Evolutionary conservation across 1,284 basidiomycete genomes (phyloP).

Genomic region (Leucoagaricus sp.): DNA sequence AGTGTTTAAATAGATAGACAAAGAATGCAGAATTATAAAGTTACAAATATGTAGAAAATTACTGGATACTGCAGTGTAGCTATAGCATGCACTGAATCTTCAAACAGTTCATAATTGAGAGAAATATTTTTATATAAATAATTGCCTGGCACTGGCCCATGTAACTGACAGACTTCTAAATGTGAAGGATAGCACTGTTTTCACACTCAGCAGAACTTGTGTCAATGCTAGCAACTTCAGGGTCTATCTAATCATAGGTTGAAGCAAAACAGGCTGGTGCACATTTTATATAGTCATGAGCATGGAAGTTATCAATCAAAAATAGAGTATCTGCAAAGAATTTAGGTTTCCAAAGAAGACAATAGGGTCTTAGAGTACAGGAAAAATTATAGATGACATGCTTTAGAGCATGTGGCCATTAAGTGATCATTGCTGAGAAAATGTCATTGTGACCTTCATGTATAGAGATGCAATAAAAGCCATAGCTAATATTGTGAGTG

Average conservation of each 20-base stretch:
- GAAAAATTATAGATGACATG: slow-evolving; percentile 33
- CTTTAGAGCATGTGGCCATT: too few species aligned
- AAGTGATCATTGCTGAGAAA: too few species aligned
- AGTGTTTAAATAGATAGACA: too few species aligned
- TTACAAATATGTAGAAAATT: too few species aligned
- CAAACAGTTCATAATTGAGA: slow-evolving; percentile 30
- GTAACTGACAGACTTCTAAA: slow-evolving; percentile 36
- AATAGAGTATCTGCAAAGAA: slow-evolving; percentile 34
- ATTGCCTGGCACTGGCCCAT: slow-evolving; percentile 33
- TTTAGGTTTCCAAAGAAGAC: slow-evolving; percentile 24
- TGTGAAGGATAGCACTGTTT: slow-evolving; percentile 29
- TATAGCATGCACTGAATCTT: background rate
- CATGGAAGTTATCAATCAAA: slow-evolving; percentile 34
- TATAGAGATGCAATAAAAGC: too few species aligned
- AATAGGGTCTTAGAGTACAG: slow-evolving; percentile 22
- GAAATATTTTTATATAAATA: slow-evolving; percentile 30
- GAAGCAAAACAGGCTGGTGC: slow-evolving; percentile 26
- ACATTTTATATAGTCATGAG: slow-evolving; percentile 30
- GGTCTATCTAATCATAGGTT: slow-evolving; percentile 25
- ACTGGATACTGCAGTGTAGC: too few species aligned
- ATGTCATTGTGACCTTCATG: too few species aligned
- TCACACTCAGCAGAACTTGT: slow-evolving; percentile 38
- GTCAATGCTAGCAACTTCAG: slow-evolving; percentile 26
- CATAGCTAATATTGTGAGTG: too few species aligned
- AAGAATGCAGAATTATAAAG: too few species aligned